Conservation (phyloP, 129 eudicot genomes). For the Artemisia tridentata region DNA sequence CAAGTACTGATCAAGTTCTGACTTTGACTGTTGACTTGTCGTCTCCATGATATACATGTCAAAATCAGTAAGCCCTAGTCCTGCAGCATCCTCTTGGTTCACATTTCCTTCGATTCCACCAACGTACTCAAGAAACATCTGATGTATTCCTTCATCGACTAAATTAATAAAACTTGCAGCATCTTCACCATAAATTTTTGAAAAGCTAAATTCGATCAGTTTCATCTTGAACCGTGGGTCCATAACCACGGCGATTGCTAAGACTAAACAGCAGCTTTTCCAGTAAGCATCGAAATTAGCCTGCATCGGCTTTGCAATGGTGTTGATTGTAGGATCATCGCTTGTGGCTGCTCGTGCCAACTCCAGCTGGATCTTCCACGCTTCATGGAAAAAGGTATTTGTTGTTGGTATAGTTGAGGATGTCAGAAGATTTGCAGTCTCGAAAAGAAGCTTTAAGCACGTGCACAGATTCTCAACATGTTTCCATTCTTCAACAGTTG, state of each 20-base stretch:
- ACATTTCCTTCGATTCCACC: conserved; percentile 41
- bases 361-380: conserved; percentile 92
- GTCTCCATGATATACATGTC: conserved; percentile 75
- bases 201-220: conserved; percentile 85
- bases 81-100: conserved; percentile 53
- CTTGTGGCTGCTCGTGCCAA: conserved; percentile 70
- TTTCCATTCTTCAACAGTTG: conserved; percentile 74
- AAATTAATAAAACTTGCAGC: conserved; percentile 52
- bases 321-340: conserved; percentile 50
- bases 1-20: conserved; percentile 78
- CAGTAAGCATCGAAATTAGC: conserved; percentile 77
- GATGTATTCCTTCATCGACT: conserved; percentile 95
- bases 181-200: conserved; percentile 78
- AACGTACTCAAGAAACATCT: conserved; percentile 69
- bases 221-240: conserved; percentile 97
- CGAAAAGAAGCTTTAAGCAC: conserved; percentile 64
- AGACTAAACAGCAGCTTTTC: conserved; percentile 61
- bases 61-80: conserved; percentile 73
- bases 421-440: conserved; percentile 65
- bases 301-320: conserved; percentile 63
- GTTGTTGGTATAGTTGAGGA: conserved; percentile 55
- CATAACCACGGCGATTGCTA: conserved; percentile 92
- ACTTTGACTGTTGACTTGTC: conserved; percentile 64
- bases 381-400: conserved; percentile 86
- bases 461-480: conserved; percentile 56